These are phyloP conservation scores for Apophysomyces trapeziformis DNA, from an alignment of 371 early-diverging fungal species.

Conservation along the genomic window DNA sequence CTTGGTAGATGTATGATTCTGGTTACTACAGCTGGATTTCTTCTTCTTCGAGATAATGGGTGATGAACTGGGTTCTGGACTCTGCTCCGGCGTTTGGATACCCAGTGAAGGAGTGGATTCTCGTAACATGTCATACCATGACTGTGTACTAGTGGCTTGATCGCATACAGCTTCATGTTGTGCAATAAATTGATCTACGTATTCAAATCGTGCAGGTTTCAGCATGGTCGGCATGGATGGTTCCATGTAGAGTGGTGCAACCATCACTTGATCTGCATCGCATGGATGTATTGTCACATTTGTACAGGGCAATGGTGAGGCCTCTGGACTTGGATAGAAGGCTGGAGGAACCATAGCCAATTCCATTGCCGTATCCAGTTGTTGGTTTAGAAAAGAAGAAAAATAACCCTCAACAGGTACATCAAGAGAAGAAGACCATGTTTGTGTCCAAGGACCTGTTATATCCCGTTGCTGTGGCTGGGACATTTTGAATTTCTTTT, in stretches of 20 bases:
- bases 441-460: background rate
- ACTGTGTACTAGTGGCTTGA: background rate
- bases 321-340: conserved; percentile 4
- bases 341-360: conserved; percentile 8
- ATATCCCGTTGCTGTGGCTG: background rate
- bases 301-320: background rate
- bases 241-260: background rate
- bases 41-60: background rate
- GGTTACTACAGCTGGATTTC: background rate
- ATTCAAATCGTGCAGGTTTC: conserved; percentile 9
- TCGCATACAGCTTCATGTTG: conserved; percentile 9
- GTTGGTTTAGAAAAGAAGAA: background rate
- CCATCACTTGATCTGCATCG: conserved; percentile 5
- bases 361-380: conserved; percentile 1
- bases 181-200: conserved; percentile 9
- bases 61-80: background rate
- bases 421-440: background rate
- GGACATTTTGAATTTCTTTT: background rate
- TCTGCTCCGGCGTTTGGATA: background rate
- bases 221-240: background rate
- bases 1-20: background rate
- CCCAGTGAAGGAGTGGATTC: background rate
- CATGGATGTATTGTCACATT: background rate
- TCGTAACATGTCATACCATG: background rate
- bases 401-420: background rate